These are phyloP conservation scores for Coemansia aciculifera DNA, from an alignment of 192 early-diverging fungal genomes.

Conservation along the genomic window DNA sequence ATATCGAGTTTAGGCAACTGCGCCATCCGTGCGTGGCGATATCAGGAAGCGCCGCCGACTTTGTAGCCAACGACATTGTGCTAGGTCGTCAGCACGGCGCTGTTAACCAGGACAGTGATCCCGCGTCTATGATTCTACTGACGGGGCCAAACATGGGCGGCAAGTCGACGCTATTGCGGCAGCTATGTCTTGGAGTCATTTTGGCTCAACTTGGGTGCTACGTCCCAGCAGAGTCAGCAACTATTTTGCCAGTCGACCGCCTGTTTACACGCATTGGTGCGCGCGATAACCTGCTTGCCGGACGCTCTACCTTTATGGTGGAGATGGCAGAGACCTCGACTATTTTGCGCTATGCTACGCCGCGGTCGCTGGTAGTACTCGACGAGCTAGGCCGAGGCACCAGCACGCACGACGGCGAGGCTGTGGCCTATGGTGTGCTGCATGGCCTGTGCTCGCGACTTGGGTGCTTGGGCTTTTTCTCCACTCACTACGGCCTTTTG, in stretches of 20 bases:
- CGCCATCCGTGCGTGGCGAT: constrained; percentile 88
- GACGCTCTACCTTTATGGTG: constrained; percentile 96
- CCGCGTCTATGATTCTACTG: constrained; percentile 74
- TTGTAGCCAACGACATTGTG: constrained; percentile 93
- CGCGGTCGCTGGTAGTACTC: constrained; percentile 86
- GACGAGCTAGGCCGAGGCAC: constrained; percentile 99
- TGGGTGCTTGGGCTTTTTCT: constrained; percentile 90
- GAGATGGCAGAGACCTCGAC: constrained; percentile 92
- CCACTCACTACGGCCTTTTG: constrained; percentile 93
- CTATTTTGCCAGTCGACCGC: constrained; percentile 81
- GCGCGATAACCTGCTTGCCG: constrained; percentile 93
- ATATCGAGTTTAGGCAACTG: constrained; percentile 83
- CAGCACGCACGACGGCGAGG: constrained; percentile 94
- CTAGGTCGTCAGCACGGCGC: constrained; percentile 56
- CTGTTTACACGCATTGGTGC: constrained; percentile 98
- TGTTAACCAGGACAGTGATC: constrained; percentile 43
- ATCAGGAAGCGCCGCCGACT: constrained; percentile 56
- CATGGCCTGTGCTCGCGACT: constrained; percentile 78
- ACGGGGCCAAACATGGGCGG: constrained; percentile 99
- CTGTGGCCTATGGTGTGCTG: constrained; percentile 91
- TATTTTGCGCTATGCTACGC: constrained; percentile 89
- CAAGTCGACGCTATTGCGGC: constrained; percentile 94
- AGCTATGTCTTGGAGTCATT: constrained; percentile 92
- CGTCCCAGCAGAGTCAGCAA: constrained; percentile 79
- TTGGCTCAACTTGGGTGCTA: constrained; percentile 96